A percentile compares a stretch with the other conserved stretches of the same genome.
phyloP scores from a whole-genome alignment of 495 filamentous ascomycete genomes.

The Penicillium waksmanii region DNA sequence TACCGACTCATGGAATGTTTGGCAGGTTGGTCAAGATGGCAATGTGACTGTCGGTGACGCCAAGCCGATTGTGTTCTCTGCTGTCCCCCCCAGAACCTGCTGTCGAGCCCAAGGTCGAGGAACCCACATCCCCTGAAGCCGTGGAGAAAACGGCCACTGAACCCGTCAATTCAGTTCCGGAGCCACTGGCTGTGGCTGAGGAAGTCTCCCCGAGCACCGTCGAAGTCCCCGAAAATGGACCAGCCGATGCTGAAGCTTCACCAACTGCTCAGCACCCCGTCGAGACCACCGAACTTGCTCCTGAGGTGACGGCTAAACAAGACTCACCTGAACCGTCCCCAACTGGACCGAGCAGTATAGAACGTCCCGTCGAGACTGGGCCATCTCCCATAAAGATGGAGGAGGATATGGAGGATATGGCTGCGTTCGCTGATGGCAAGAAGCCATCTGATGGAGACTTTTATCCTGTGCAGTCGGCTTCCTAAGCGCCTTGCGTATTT shows the following conservation, averaged over 20 bases:
- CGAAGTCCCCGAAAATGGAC: conserved; percentile 6
- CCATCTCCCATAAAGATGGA: conserved; percentile 24
- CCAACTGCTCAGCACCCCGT: conserved; percentile 7
- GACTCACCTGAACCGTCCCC: conserved; percentile 14
- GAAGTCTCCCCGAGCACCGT: conserved; percentile 11
- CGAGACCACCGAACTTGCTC: conserved; percentile 1
- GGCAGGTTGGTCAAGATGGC: conserved; percentile 53
- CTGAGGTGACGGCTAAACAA: conserved; percentile 15
- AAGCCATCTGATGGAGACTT: conserved; percentile 32
- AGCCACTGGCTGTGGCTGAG: conserved; percentile 12
- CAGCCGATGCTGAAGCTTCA: conserved; percentile 9
- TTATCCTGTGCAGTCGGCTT: conserved; percentile 10
- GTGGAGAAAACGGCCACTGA: conserved; percentile 63
- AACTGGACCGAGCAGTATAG: conserved; percentile 9
- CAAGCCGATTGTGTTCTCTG: conserved; percentile 24
- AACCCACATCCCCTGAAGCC: conserved; percentile 39
- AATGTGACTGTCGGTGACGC: conserved; percentile 42
- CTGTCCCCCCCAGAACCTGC: conserved; percentile 8
- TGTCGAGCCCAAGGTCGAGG: conserved; percentile 15
- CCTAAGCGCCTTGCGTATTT: neutral
- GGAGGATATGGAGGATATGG: conserved; percentile 28
- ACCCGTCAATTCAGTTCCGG: conserved; percentile 40
- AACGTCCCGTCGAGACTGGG: conserved; percentile 3
- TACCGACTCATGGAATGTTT: conserved; percentile 54
- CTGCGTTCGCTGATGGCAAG: conserved; percentile 41